Base-by-base conservation (phyloP, 192 early-diverging fungal genomes). In the Physocladia obscura region DNA sequence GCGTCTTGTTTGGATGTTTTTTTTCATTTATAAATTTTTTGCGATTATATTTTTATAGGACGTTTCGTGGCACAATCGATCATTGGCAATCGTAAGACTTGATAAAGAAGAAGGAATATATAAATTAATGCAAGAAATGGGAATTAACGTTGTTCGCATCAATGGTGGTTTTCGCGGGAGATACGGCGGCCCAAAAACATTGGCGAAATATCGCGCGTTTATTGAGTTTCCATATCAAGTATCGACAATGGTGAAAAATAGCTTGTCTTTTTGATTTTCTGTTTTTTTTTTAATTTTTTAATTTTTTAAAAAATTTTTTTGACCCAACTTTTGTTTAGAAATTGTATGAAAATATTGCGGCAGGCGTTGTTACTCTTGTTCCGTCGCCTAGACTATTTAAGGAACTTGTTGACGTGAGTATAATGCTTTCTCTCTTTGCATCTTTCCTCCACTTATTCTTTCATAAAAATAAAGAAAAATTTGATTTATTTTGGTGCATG, bases 141-240 rank as follows among this genome's bases (percentile, higher is more conserved):
- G 21, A 13, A 49, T 65, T 19, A 44, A 44, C 2, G 22, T 65
- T 29, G 52, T 48, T 22, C 49, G 34, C 24, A 30, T 65, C n/a
- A 26, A 39, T n/a, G 34, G 37, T 3, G 63, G 49, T 21, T 44
- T 44, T 44, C 40, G n/a, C n/a, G 40, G 40, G 11, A 8, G 40
- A 13, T 59, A 59, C 34, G 57, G 57, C 2, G 57, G 57, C 19
- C 57, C 57, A n/a, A 59, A 59, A 36, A 59, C 57, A 1, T 17
- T 31, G 17, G 57, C 57, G 30, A 59, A 59, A 36, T 2, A 59
- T 35, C 21, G 34, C 15, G 57, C 57, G 13, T 59, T 59, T 31
- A 36, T 59, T 31, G 57, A 59, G 34, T 59, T 59, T 59, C 57
- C 57, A 1, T 59, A 59, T 31, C 57, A 59, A 59, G 57, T 36